A percentile compares a stretch with the other conserved stretches of the same genome.
phyloP scores from a whole-genome alignment of 2,329 filamentous ascomycete genomes.

The Aspergillus fumigatiaffinis region DNA sequence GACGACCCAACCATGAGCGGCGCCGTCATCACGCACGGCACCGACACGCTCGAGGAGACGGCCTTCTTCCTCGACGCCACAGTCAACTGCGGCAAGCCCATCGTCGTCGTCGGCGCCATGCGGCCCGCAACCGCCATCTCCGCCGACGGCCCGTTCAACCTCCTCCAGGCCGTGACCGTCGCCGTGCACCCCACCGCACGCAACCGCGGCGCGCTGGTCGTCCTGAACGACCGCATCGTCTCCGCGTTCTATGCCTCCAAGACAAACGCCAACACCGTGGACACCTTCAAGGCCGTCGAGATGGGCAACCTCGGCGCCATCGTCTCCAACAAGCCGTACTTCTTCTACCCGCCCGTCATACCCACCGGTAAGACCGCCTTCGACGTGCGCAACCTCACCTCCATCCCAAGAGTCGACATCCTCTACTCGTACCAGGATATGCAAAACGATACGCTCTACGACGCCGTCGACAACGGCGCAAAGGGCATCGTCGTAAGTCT shows the following conservation, averaged over 20 bases:
- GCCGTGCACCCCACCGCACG: constrained; percentile 46
- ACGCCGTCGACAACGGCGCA: constrained; percentile 18
- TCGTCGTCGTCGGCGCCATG: constrained; percentile 61
- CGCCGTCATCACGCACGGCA: constrained; percentile 56
- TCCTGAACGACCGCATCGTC: constrained; percentile 60
- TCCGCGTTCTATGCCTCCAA: constrained; percentile 58
- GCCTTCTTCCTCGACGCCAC: constrained; percentile 61
- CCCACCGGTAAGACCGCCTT: constrained; percentile 42
- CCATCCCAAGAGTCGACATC: constrained; percentile 24
- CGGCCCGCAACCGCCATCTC: constrained; percentile 59
- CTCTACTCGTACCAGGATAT: constrained; percentile 26
- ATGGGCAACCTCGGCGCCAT: constrained; percentile 56
- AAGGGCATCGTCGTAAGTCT: constrained; percentile 23
- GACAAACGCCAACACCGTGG: constrained; percentile 59
- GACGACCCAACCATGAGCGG: constrained; percentile 21
- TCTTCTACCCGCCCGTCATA: constrained; percentile 54
- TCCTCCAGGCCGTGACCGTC: constrained; percentile 57
- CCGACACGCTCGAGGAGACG: constrained; percentile 62
- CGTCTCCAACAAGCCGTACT: constrained; percentile 56
- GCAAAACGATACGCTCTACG: constrained; percentile 20
- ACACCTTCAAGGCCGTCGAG: constrained; percentile 59
- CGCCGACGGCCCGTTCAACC: constrained; percentile 61
- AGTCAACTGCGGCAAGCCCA: constrained; percentile 54
- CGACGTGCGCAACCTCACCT: constrained; percentile 14
- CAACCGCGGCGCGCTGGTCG: constrained; percentile 56